Conservation (phyloP, 2,329 filamentous ascomycete species). For the Aspergillus jensenii region DNA sequence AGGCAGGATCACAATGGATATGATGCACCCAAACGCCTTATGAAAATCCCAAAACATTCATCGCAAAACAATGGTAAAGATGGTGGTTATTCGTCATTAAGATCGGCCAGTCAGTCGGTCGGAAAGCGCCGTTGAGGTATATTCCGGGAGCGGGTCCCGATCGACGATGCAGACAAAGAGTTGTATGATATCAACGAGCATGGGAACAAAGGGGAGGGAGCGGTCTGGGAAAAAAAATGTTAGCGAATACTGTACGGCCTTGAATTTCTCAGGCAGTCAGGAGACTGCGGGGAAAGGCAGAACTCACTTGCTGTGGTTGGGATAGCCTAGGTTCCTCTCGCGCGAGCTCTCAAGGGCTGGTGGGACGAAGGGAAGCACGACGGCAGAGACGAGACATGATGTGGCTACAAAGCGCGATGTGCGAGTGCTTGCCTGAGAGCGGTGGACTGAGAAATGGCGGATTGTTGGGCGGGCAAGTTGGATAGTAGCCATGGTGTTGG, state of each 20-base stretch:
- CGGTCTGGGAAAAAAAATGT: constrained; percentile 23
- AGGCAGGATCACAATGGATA: no score
- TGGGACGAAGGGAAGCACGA: constrained; percentile 48
- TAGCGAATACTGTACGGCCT: neutral
- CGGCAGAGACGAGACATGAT: constrained; percentile 43
- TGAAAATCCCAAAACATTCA: no score
- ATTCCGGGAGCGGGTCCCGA: constrained; percentile 5
- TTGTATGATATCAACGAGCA: constrained; percentile 30
- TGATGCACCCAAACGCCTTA: no score
- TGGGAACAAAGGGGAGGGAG: constrained; percentile 45
- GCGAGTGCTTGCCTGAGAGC: constrained; percentile 39
- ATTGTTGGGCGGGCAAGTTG: constrained; percentile 37
- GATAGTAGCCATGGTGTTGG: constrained; percentile 20
- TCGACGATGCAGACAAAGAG: neutral
- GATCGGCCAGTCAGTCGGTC: neutral
- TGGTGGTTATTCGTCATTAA: no score
- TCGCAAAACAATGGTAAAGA: no score
- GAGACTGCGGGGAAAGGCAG: neutral
- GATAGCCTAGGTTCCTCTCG: constrained; percentile 38
- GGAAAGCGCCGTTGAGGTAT: neutral
- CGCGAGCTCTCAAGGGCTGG: constrained; percentile 48
- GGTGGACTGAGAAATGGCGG: constrained; percentile 46
- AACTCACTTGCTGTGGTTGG: constrained; percentile 40
- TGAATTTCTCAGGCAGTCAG: neutral
- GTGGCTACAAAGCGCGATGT: constrained; percentile 41